phyloP scores from a whole-genome alignment of 371 early-diverging fungal species.

The Rhizopus sp. region DNA sequence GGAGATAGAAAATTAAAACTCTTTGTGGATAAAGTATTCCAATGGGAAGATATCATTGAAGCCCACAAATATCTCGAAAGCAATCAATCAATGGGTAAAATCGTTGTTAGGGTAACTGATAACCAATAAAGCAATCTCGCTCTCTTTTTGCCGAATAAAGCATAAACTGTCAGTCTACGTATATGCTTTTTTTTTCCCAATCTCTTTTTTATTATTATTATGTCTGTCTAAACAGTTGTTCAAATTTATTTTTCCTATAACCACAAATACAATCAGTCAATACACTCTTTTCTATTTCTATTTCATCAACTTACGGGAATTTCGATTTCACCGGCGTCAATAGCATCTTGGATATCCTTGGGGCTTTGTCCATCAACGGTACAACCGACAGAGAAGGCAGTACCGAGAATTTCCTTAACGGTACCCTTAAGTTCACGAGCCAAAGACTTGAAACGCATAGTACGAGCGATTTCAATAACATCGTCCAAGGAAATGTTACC shows the following conservation, averaged over 20 bases:
- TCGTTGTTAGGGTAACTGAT: slow-evolving; percentile 40
- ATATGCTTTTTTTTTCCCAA: neutral
- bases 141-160: neutral
- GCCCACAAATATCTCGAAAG: slow-evolving; percentile 71
- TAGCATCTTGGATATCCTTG: slow-evolving; percentile 47
- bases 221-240: slow-evolving; percentile 39
- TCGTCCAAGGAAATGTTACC: slow-evolving; percentile 92
- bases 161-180: neutral
- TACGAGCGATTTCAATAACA: slow-evolving; percentile 97
- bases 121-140: slow-evolving; percentile 1
- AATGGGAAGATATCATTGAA: slow-evolving; percentile 66
- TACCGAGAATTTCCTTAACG: slow-evolving; percentile 99
- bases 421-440: slow-evolving; percentile 89
- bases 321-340: slow-evolving; percentile 82
- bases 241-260: slow-evolving; percentile 76
- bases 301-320: slow-evolving; percentile 67
- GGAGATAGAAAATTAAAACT: slow-evolving; percentile 47
- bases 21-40: slow-evolving; percentile 61
- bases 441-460: slow-evolving; percentile 93
- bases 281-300: neutral
- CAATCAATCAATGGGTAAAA: slow-evolving; percentile 64
- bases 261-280: slow-evolving; percentile 73
- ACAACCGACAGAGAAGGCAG: slow-evolving; percentile 95
- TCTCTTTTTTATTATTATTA: slow-evolving; percentile 2
- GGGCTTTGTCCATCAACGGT: slow-evolving; percentile 63